Conservation (phyloP, 805 yeast genomes). For the Metschnikowia continentalis region DNA sequence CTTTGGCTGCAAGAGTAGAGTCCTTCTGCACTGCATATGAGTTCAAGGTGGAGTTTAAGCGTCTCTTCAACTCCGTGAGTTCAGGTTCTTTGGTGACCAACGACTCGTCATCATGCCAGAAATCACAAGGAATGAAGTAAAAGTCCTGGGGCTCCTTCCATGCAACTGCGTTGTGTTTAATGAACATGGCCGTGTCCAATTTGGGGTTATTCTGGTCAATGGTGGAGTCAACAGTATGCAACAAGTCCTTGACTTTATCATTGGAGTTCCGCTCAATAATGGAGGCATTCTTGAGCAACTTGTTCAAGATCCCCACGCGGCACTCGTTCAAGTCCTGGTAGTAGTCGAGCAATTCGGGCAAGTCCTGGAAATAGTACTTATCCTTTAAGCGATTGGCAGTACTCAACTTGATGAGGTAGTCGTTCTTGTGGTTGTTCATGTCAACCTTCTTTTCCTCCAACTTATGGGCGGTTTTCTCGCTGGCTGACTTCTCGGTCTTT, state of each 20-base stretch:
- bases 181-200: constrained; percentile 84
- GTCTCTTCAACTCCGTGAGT: constrained; percentile 50
- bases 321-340: constrained; percentile 80
- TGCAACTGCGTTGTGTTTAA: constrained; percentile 69
- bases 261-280: constrained; percentile 50
- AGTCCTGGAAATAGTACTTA: constrained; percentile 86
- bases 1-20: constrained; percentile 46
- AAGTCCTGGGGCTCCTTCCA: constrained; percentile 91
- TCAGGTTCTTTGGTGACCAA: constrained; percentile 57
- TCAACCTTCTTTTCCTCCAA: constrained; percentile 61
- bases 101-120: constrained; percentile 95
- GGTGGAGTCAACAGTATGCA: constrained; percentile 50
- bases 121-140: constrained; percentile 78
- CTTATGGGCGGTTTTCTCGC: constrained; percentile 50
- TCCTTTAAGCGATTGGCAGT: constrained; percentile 89
- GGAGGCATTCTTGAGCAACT: constrained; percentile 58
- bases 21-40: constrained; percentile 39
- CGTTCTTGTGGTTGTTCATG: constrained; percentile 87
- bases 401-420: constrained; percentile 73
- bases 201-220: constrained; percentile 66
- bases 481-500: constrained; percentile 56
- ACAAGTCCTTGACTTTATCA: constrained; percentile 45
- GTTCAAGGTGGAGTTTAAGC: constrained; percentile 39
- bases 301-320: constrained; percentile 67
- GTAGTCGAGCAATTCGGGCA: constrained; percentile 85